Base-by-base conservation (phyloP, 306 rosid species). In the Dalbergia cultrata region DNA sequence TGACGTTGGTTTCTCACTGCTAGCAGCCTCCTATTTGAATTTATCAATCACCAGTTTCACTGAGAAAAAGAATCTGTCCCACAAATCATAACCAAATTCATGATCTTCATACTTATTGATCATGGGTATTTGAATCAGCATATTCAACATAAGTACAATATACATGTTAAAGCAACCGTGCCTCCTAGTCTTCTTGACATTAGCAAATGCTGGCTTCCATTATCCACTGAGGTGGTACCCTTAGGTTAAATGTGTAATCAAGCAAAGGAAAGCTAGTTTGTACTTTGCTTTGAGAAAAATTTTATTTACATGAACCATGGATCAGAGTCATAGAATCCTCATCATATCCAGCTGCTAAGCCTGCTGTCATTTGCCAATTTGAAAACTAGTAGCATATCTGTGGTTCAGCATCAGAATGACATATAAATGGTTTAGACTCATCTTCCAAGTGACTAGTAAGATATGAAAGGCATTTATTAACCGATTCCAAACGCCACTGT, bases 1-100 rank as follows among this genome's bases (percentile, higher is more conserved):
- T 5, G 97, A 90, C 86, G 97, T 93, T 50, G 99, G 99, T 71
- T 91, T 95, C 88, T 93, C 94, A 83, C 97, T 89, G 70, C 95
- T 93, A 74, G 94, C 92, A 78, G 92, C 89, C 85, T 93, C 99
- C 80, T 85, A 91, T 83, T 89, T 93, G 84, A 95, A 91, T 78
- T 89, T 87, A 50, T 82, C 87, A n/a, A 95, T 77, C 86, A 92
- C 80, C 3, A 91, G 86, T 72, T 93, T 89, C 45, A 89, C 92
- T 34, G 99, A 88, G 13, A 44, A 49, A 72, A 95, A 95, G 91
- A 95, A 95, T 43, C 85, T 81, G 81, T 88, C 90, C 99, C 99
- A 95, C 72, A 88, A 85, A 59, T 89, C 93, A 13, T 74, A 75
- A 71, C 88, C 88, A 82, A 93, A 93, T 50, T 85, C 91, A 49